phyloP scores from a whole-genome alignment of 1,284 basidiomycete genomes.

The Coniophora puteana region DNA sequence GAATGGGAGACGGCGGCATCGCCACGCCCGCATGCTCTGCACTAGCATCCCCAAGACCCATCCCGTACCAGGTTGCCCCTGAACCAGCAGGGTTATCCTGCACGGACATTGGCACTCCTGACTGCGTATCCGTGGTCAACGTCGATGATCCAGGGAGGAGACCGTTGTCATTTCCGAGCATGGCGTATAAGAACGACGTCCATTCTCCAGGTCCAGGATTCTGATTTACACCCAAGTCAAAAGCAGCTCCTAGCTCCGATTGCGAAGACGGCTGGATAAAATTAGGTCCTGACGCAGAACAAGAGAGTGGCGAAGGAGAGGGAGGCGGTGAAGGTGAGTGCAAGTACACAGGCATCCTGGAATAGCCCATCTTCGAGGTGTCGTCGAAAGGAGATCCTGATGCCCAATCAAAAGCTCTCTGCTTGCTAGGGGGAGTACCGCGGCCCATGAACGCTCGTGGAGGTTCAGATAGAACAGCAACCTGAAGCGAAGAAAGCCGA shows the following conservation, averaged over 20 bases:
- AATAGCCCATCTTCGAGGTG: no score
- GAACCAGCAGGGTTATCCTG: no score
- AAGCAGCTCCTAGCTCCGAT: slow-evolving; percentile 6
- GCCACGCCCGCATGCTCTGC: background rate
- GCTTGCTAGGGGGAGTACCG: slow-evolving; percentile 27
- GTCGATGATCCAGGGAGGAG: background rate
- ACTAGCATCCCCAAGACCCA: background rate
- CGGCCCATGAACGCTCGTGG: slow-evolving; percentile 31
- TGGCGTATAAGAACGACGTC: slow-evolving; percentile 30
- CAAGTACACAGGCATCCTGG: no score
- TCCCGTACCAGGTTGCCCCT: background rate
- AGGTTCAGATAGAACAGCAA: slow-evolving; percentile 27
- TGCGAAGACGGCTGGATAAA: slow-evolving; percentile 1
- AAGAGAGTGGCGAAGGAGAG: slow-evolving; percentile 13
- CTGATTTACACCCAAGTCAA: background rate
- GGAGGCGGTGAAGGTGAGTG: slow-evolving; percentile 24
- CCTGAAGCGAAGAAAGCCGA: slow-evolving; percentile 26
- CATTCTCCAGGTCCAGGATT: slow-evolving; percentile 21
- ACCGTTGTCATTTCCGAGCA: slow-evolving; percentile 28
- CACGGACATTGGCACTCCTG: no score
- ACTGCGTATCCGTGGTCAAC: background rate
- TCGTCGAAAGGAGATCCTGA: no score
- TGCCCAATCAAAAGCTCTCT: no score
- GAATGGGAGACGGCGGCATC: no score
- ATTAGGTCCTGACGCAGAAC: background rate